A percentile compares a stretch with the other conserved stretches of the same genome.
Evolutionary conservation across 2,329 filamentous ascomycete genomes (phyloP).

Genomic region (Aureobasidium lini): DNA sequence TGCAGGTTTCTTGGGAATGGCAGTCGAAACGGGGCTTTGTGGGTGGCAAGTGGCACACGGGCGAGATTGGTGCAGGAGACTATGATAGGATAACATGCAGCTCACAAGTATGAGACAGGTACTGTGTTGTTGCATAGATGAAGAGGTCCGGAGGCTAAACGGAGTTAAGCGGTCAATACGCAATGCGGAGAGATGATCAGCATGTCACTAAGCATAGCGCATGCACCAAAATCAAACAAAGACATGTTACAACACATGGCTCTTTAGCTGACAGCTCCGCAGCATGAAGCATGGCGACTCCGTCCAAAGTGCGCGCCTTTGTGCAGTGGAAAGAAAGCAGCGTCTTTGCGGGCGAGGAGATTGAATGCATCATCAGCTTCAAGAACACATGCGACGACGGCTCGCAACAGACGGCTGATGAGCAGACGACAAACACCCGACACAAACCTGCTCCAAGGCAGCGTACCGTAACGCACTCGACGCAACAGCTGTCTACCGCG

Average conservation of each 20-base stretch:
- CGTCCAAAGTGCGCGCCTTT: conserved; percentile 82
- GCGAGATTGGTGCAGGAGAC: conserved; percentile 48
- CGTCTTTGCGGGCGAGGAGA: conserved; percentile 92
- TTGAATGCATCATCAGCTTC: conserved; percentile 94
- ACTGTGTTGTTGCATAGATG: not conserved
- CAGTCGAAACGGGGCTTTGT: conserved; percentile 74
- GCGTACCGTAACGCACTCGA: conserved; percentile 32
- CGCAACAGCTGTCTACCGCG: conserved; percentile 18
- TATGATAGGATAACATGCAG: conserved; percentile 37
- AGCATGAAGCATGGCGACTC: conserved; percentile 6
- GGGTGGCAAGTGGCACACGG: conserved; percentile 77
- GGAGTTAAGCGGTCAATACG: not conserved
- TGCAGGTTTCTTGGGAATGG: conserved; percentile 76
- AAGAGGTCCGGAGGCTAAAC: not conserved
- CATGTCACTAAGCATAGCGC: not conserved
- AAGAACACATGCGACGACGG: conserved; percentile 63
- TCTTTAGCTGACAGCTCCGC: not conserved
- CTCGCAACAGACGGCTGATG: conserved; percentile 24
- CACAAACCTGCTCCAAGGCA: conserved; percentile 17
- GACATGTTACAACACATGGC: not conserved
- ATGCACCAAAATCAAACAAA: not conserved
- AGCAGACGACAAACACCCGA: conserved; percentile 14
- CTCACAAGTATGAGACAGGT: too few relatives aligned
- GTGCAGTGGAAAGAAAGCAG: conserved; percentile 91
- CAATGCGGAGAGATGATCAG: conserved; percentile 8